Conservation (phyloP, 768 basidiomycete genomes). For the Rhizopogon vinicolor region DNA sequence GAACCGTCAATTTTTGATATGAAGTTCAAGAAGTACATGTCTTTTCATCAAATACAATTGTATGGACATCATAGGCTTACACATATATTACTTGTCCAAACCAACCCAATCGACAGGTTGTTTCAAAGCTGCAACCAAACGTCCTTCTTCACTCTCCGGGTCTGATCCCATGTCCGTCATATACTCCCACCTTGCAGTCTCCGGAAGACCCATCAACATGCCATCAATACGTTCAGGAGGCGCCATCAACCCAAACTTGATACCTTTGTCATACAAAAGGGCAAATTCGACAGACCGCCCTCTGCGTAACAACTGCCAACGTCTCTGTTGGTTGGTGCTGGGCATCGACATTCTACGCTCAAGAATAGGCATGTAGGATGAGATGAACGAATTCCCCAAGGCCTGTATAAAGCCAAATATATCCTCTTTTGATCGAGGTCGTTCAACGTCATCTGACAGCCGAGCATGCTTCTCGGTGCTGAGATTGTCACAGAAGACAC, state of each 20-base stretch:
- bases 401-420: conserved; percentile 74
- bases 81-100: no score
- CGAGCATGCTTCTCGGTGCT: conserved; percentile 60
- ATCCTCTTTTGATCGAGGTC: conserved; percentile 57
- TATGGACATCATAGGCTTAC: no score
- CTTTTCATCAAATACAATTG: no score
- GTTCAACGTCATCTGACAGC: conserved; percentile 38
- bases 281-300: conserved; percentile 97
- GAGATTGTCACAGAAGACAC: conserved; percentile 96
- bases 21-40: no score
- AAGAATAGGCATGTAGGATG: conserved; percentile 91
- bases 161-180: conserved; percentile 68
- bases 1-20: no score
- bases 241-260: conserved; percentile 80
- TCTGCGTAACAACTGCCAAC: conserved; percentile 91
- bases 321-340: conserved; percentile 60
- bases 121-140: conserved; percentile 55
- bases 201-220: conserved; percentile 85
- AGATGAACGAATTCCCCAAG: conserved; percentile 78
- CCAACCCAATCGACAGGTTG: conserved; percentile 59
- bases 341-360: conserved; percentile 48
- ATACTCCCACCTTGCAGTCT: conserved; percentile 89
- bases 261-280: conserved; percentile 80
- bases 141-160: conserved; percentile 63
- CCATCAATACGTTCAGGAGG: conserved; percentile 87